These are phyloP conservation scores for Gelatoporia subvermispora DNA, from an alignment of 768 basidiomycete species.

Conservation along the genomic window DNA sequence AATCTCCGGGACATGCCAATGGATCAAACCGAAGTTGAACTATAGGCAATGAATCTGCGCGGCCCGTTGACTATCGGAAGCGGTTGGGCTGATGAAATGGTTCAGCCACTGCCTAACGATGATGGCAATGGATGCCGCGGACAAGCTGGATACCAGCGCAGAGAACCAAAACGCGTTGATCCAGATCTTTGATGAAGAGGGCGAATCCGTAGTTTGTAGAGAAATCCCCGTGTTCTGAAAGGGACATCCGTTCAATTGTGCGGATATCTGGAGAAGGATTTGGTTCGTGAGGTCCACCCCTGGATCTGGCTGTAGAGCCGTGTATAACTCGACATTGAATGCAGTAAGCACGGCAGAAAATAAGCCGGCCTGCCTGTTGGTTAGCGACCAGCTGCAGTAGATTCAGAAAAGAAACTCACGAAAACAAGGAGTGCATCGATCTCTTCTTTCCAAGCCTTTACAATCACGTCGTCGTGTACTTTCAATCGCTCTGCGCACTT, in stretches of 20 bases:
- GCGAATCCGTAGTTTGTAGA: too few relatives aligned
- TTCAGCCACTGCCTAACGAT: too few relatives aligned
- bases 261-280: too few relatives aligned
- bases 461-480: conserved; percentile 4
- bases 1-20: background rate
- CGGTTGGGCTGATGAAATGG: background rate
- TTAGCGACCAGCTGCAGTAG: too few relatives aligned
- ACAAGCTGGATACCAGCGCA: conserved; percentile 16
- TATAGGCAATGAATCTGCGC: conserved; percentile 14
- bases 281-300: too few relatives aligned
- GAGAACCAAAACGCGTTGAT: conserved; percentile 21
- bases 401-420: conserved; percentile 5
- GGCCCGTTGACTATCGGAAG: conserved; percentile 4
- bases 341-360: conserved; percentile 13
- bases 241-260: too few relatives aligned
- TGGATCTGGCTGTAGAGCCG: background rate
- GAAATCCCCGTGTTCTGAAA: too few relatives aligned
- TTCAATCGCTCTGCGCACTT: conserved; percentile 5
- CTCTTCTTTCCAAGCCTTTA: conserved; percentile 11
- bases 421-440: conserved; percentile 13
- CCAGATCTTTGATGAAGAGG: background rate
- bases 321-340: conserved; percentile 12
- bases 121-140: conserved; percentile 12
- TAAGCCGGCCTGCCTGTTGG: conserved; percentile 8
- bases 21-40: conserved; percentile 1